phyloP scores from a whole-genome alignment of 257 asterid genomes.

The Solanum paucissectum region DNA sequence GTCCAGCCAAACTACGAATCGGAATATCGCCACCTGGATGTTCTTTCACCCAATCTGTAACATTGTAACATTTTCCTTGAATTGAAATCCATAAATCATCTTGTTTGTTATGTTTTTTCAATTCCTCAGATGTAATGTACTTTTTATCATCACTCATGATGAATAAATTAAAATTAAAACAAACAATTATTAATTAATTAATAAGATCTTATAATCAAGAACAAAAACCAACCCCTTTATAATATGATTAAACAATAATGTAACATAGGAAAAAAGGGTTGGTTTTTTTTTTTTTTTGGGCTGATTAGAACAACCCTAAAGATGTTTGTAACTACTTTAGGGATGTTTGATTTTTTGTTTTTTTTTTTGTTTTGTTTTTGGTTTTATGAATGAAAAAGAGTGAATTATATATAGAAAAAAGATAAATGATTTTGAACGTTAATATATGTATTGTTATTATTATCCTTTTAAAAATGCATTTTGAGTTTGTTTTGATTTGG shows the following conservation, averaged over 20 bases:
- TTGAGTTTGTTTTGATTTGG: neutral
- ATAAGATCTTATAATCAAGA: neutral
- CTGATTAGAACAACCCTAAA: neutral
- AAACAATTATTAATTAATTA: neutral
- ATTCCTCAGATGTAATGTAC: constrained; percentile 22
- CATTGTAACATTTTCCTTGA: constrained; percentile 34
- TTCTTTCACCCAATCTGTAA: constrained; percentile 27
- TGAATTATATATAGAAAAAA: neutral
- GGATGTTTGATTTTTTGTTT: neutral
- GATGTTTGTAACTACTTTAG: neutral
- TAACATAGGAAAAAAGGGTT: neutral
- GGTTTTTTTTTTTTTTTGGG: neutral
- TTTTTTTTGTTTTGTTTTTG: neutral
- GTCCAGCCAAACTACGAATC: constrained; percentile 3
- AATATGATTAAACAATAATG: neutral
- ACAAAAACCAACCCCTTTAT: neutral
- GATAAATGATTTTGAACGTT: neutral
- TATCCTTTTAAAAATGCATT: neutral
- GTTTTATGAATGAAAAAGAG: neutral
- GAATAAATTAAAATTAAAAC: neutral
- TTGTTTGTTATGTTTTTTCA: constrained; percentile 20
- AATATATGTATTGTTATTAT: neutral
- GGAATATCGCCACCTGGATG: constrained; percentile 41
- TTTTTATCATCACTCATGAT: constrained; percentile 7
- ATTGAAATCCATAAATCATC: constrained; percentile 36